Conservation (phyloP, 768 basidiomycete species). For the Suillus luteus region DNA sequence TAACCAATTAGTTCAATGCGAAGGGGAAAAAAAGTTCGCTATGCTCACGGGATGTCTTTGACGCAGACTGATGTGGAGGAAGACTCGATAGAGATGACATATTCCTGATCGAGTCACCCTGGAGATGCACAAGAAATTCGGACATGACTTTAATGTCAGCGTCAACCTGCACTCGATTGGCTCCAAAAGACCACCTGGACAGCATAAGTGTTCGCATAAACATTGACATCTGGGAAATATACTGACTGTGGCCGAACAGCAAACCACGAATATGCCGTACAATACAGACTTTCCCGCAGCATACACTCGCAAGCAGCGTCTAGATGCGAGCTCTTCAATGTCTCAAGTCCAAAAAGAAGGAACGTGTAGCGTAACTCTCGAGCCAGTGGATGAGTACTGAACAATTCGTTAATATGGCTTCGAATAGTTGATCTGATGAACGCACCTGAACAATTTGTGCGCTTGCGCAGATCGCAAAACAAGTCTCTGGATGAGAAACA, state of each 20-base stretch:
- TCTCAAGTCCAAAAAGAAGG: slow-evolving; percentile 90
- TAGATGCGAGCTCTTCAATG: slow-evolving; percentile 82
- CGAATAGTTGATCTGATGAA: neutral
- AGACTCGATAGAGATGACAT: slow-evolving; percentile 62
- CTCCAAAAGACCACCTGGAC: slow-evolving; percentile 92
- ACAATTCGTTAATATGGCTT: slow-evolving; percentile 1
- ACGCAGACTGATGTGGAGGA: slow-evolving; percentile 48
- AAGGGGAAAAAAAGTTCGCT: neutral
- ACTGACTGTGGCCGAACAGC: slow-evolving; percentile 88
- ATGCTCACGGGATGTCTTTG: slow-evolving; percentile 44
- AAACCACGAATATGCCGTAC: slow-evolving; percentile 90
- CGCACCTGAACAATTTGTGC: slow-evolving; percentile 71
- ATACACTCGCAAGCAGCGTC: slow-evolving; percentile 80
- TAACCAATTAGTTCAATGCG: slow-evolving; percentile 14
- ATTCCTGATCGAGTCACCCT: slow-evolving; percentile 70
- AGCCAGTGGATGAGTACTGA: slow-evolving; percentile 88
- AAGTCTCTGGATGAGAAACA: slow-evolving; percentile 83
- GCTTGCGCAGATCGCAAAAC: slow-evolving; percentile 79
- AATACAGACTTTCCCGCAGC: slow-evolving; percentile 75
- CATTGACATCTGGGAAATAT: neutral
- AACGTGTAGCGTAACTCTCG: slow-evolving; percentile 90
- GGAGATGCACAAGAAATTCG: slow-evolving; percentile 79
- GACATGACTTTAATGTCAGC: slow-evolving; percentile 85
- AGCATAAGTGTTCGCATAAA: slow-evolving; percentile 7
- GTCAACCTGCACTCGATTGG: slow-evolving; percentile 86